Conservation (phyloP, 441 rosid species). For the Adansonia madagascariensis region DNA sequence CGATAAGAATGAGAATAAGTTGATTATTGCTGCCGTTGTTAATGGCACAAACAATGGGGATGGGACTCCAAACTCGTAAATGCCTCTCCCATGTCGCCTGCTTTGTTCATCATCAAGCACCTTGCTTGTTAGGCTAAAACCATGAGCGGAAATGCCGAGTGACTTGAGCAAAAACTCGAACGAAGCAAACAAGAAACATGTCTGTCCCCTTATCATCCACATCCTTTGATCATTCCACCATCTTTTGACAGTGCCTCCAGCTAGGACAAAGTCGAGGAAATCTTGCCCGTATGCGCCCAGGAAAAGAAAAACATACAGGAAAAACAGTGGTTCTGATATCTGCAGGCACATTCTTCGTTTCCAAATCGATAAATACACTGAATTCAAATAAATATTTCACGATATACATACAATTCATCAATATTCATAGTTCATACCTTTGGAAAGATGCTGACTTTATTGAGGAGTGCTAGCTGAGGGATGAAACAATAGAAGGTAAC, state of each 20-base stretch:
- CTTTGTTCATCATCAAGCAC: conserved; percentile 47
- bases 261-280: conserved; percentile 42
- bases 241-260: conserved; percentile 43
- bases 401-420: not conserved
- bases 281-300: conserved; percentile 61
- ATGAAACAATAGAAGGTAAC: conserved; percentile 47
- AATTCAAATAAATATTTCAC: not conserved
- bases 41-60: conserved; percentile 51
- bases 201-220: conserved; percentile 52
- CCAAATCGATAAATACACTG: not conserved
- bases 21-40: conserved; percentile 46
- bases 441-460: conserved; percentile 51
- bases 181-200: conserved; percentile 40
- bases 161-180: conserved; percentile 41
- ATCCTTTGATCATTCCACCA: conserved; percentile 84
- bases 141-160: conserved; percentile 40
- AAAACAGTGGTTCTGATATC: conserved; percentile 58
- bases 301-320: conserved; percentile 56
- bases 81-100: conserved; percentile 49
- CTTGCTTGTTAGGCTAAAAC: conserved; percentile 58
- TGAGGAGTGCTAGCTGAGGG: conserved; percentile 60
- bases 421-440: conserved; percentile 40
- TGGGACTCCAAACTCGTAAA: conserved; percentile 51
- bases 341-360: conserved; percentile 22
- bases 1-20: conserved; percentile 35